phyloP scores from a whole-genome alignment of 2,329 filamentous ascomycete species.

The Colletotrichum limetticola region DNA sequence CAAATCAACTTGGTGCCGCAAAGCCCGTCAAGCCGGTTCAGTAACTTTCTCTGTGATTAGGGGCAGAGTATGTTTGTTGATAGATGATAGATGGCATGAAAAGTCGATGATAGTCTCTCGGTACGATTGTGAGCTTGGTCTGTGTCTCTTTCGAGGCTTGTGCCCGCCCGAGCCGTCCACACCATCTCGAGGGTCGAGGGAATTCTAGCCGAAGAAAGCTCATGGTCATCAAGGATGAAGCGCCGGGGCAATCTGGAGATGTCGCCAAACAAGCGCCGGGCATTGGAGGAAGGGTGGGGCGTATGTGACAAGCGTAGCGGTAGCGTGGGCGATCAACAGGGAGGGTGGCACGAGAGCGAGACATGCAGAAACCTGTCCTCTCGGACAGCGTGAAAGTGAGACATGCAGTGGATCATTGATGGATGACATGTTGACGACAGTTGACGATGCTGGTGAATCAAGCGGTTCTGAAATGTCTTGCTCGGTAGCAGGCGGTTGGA shows the following conservation, averaged over 20 bases:
- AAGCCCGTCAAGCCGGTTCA: not conserved
- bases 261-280: slow-evolving; percentile 35
- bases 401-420: slow-evolving; percentile 48
- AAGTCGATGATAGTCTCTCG: not conserved
- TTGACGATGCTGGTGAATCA: slow-evolving; percentile 5
- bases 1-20: slow-evolving; percentile 9
- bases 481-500: slow-evolving; percentile 21
- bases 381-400: slow-evolving; percentile 48
- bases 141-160: not conserved
- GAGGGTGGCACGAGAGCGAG: slow-evolving; percentile 40
- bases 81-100: slow-evolving; percentile 12
- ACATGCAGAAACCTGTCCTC: slow-evolving; percentile 47
- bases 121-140: not conserved
- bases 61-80: slow-evolving; percentile 5
- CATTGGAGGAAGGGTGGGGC: slow-evolving; percentile 30
- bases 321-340: slow-evolving; percentile 36
- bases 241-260: slow-evolving; percentile 7
- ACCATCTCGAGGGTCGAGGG: not conserved
- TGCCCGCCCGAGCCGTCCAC: not conserved
- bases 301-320: slow-evolving; percentile 37
- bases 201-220: not conserved
- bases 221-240: slow-evolving; percentile 14
- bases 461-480: not conserved
- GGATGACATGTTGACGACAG: slow-evolving; percentile 31
- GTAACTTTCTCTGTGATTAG: not conserved